Base-by-base conservation (phyloP, 169 alveolate species). In the Eimeria tenella region DNA sequence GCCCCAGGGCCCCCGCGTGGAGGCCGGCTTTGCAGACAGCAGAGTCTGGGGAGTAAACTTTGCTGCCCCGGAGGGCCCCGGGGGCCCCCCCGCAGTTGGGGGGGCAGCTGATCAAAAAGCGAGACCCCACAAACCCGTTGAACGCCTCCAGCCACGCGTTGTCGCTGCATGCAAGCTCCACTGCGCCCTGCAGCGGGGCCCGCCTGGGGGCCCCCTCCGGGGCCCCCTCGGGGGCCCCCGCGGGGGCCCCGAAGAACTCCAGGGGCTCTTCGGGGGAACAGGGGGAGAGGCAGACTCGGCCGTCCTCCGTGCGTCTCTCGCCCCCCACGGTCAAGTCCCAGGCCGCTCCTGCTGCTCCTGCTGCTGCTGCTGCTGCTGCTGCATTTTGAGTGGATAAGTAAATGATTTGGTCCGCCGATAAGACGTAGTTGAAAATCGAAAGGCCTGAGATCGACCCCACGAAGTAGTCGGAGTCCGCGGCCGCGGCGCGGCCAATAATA, bases 401-500 rank as follows among this genome's bases (percentile, higher is more conserved):
- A 13, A 52, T 50, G 7, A 96, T 94, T 95, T 96, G 97, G 53
- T 96, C 97, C 31, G 98, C 97, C 0, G 98, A 95, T 83, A 96
- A 94, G 52, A 95, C 96, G 58, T 95, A 95, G 82, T 94, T 97
- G 91, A 92, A 96, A 5, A 97, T 93, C 71, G 94, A 94, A 49
- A 96, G 68, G 74, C 94, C 77, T 31, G 89, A 58, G 25, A 96
- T 96, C 49, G 96, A 94, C 55, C 98, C 98, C 62, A 92, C 84
- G 71, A 96, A 96, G 88, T 95, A 96, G 84, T 96, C 97, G 6
- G 96, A 52, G 58, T 95, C 97, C 5, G 96, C 75, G 58, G 95
- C 96, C 5, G 96, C 96, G 5, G 96, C 86, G 17, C 94, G 93
- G 7, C 97, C 97, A 60, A 96, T 52, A 42, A 89, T 84, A 58